Evolutionary conservation across 1,284 basidiomycete genomes (phyloP).

Genomic region (Retiboletus fuscus): DNA sequence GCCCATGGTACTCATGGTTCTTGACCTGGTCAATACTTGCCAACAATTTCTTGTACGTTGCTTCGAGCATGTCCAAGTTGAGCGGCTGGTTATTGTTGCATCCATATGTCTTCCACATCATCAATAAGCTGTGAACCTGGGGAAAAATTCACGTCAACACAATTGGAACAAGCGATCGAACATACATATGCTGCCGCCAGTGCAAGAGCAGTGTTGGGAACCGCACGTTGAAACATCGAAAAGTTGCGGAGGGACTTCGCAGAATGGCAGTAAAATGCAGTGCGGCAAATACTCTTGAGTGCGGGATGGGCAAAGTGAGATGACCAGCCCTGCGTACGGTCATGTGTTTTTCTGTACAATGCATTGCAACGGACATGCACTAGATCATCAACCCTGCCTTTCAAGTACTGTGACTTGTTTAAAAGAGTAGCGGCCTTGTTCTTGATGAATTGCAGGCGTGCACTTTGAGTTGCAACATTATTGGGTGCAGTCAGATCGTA

Average conservation of each 20-base stretch:
- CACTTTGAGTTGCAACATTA: neutral
- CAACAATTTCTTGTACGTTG: conserved; percentile 7
- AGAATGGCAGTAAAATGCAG: neutral
- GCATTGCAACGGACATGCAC: neutral
- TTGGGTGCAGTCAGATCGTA: conserved; percentile 1
- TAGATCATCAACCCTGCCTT: neutral
- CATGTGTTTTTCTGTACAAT: neutral
- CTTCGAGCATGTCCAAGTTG: neutral
- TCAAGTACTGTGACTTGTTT: neutral
- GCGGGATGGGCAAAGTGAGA: conserved; percentile 1
- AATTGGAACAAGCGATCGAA: neutral
- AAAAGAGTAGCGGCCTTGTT: neutral
- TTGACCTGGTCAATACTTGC: neutral
- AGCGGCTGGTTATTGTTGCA: neutral
- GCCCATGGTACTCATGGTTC: neutral
- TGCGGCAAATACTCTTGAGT: conserved; percentile 3
- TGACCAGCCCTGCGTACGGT: neutral
- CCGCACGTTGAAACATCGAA: neutral
- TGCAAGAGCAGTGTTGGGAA: neutral
- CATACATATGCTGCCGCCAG: conserved; percentile 11
- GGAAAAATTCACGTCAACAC: neutral
- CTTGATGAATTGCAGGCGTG: conserved; percentile 4
- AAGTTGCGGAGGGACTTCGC: conserved; percentile 1
- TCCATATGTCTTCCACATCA: neutral
- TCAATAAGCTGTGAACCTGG: conserved; percentile 1